Evolutionary conservation across 495 filamentous ascomycete genomes (phyloP).

Genomic region (Aspergillus hancockii): DNA sequence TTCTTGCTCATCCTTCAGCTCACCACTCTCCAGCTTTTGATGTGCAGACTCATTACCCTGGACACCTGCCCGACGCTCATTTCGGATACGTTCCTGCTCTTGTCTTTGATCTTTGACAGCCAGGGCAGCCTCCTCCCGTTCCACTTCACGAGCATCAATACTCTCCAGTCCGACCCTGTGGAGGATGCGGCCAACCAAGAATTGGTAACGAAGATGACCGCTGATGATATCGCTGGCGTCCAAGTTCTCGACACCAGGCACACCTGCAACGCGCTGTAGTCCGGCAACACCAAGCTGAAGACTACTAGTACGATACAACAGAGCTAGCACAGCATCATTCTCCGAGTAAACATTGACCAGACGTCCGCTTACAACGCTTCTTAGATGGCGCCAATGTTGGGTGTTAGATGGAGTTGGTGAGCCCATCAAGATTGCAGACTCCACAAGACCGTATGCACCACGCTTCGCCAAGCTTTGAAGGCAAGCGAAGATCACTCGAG

Average conservation of each 20-base stretch:
- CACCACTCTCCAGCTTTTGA: slow-evolving; percentile 30
- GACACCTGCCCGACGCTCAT: slow-evolving; percentile 46
- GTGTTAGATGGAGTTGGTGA: slow-evolving; percentile 70
- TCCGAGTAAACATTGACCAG: slow-evolving; percentile 76
- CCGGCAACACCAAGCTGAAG: slow-evolving; percentile 78
- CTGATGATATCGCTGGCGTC: slow-evolving; percentile 71
- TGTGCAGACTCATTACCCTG: slow-evolving; percentile 37
- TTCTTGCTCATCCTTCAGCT: slow-evolving; percentile 38
- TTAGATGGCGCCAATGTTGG: slow-evolving; percentile 66
- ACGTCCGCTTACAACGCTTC: slow-evolving; percentile 70
- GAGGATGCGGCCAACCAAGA: slow-evolving; percentile 68
- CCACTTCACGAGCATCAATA: slow-evolving; percentile 55
- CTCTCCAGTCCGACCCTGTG: slow-evolving; percentile 67
- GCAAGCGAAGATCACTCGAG: slow-evolving; percentile 83
- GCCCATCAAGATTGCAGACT: slow-evolving; percentile 82
- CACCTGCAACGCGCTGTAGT: slow-evolving; percentile 62
- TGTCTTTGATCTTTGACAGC: slow-evolving; percentile 57
- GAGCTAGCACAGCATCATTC: slow-evolving; percentile 75
- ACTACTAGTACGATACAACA: slow-evolving; percentile 75
- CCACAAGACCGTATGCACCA: slow-evolving; percentile 81
- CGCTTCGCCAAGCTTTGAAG: slow-evolving; percentile 73
- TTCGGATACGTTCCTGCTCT: slow-evolving; percentile 47
- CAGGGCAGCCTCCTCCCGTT: slow-evolving; percentile 58
- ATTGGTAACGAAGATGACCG: slow-evolving; percentile 73
- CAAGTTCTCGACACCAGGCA: slow-evolving; percentile 73